Conservation (phyloP, 2,329 filamentous ascomycete species). For the Beauveria scarabaeidicola region DNA sequence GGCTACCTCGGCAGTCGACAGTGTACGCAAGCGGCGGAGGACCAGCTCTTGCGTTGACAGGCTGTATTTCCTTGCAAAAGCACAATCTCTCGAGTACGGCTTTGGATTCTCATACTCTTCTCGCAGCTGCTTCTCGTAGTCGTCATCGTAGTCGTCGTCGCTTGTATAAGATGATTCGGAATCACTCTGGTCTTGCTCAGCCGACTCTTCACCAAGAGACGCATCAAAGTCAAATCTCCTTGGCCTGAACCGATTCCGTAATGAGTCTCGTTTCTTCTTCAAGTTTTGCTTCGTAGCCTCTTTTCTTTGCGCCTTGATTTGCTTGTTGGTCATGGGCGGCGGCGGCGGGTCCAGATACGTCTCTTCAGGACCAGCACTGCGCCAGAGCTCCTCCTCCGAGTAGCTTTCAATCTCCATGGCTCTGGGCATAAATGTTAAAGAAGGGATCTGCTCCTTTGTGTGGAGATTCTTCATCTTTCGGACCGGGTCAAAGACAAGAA, state of each 20-base stretch:
- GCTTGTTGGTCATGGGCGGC: slow-evolving; percentile 13
- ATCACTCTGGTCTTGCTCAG: neutral
- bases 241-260: neutral
- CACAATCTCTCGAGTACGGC: slow-evolving; percentile 16
- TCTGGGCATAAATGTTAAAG: slow-evolving; percentile 23
- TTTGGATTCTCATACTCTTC: slow-evolving; percentile 16
- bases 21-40: slow-evolving; percentile 15
- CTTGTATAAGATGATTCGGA: slow-evolving; percentile 12
- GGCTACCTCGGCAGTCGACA: slow-evolving; percentile 9
- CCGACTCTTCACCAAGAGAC: slow-evolving; percentile 10
- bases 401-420: slow-evolving; percentile 22
- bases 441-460: slow-evolving; percentile 15
- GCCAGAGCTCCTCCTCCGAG: slow-evolving; percentile 21
- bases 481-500: slow-evolving; percentile 18
- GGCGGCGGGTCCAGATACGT: slow-evolving; percentile 20
- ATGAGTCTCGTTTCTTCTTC: slow-evolving; percentile 9
- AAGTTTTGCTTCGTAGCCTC: slow-evolving; percentile 8
- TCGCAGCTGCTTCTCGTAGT: slow-evolving; percentile 15
- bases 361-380: slow-evolving; percentile 18
- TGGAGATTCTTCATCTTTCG: slow-evolving; percentile 18
- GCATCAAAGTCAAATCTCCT: neutral
- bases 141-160: slow-evolving; percentile 18
- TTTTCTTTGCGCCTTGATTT: slow-evolving; percentile 14
- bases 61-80: slow-evolving; percentile 21
- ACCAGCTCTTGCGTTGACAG: slow-evolving; percentile 18